Conservation (phyloP, 2,329 filamentous ascomycete species). For the Microdochium nivale region DNA sequence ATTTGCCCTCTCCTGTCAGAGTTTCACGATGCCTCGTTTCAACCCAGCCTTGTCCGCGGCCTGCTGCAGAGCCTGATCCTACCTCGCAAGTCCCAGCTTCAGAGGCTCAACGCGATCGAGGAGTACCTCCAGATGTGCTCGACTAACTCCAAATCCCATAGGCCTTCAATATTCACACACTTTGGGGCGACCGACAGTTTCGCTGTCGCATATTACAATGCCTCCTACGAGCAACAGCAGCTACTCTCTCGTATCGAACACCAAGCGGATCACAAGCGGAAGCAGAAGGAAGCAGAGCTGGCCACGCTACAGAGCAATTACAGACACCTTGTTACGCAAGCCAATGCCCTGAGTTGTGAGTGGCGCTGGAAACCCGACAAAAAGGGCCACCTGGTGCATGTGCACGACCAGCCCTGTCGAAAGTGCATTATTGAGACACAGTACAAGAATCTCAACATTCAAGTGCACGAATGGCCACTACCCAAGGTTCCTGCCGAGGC, state of each 20-base stretch:
- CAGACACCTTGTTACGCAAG: constrained; percentile 12
- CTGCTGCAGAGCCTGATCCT: constrained; percentile 37
- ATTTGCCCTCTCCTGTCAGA: constrained; percentile 27
- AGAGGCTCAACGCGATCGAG: constrained; percentile 35
- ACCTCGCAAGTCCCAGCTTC: constrained; percentile 31
- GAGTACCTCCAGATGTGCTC: constrained; percentile 30
- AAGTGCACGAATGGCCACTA: constrained; percentile 48
- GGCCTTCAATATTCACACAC: constrained; percentile 25
- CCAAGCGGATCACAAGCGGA: too few relatives aligned
- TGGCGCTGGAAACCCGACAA: constrained; percentile 3
- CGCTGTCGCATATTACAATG: constrained; percentile 35
- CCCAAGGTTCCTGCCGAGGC: constrained; percentile 19
- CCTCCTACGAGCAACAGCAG: constrained; percentile 28
- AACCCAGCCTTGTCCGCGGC: constrained; percentile 18
- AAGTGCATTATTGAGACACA: constrained; percentile 22
- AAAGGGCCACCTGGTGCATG: neutral
- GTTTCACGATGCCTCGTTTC: constrained; percentile 30
- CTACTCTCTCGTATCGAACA: constrained; percentile 16
- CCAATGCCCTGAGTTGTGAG: neutral
- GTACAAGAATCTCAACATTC: constrained; percentile 32
- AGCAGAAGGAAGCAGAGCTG: too few relatives aligned
- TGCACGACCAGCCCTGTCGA: constrained; percentile 16
- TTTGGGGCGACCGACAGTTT: constrained; percentile 31
- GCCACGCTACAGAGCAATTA: constrained; percentile 16
- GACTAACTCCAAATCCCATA: constrained; percentile 4